Percentiles rank a stretch among this genome's conserved stretches.
These are phyloP conservation scores for Pulveroboletus sp. DNA, from an alignment of 768 basidiomycete species.

Conservation along the genomic window DNA sequence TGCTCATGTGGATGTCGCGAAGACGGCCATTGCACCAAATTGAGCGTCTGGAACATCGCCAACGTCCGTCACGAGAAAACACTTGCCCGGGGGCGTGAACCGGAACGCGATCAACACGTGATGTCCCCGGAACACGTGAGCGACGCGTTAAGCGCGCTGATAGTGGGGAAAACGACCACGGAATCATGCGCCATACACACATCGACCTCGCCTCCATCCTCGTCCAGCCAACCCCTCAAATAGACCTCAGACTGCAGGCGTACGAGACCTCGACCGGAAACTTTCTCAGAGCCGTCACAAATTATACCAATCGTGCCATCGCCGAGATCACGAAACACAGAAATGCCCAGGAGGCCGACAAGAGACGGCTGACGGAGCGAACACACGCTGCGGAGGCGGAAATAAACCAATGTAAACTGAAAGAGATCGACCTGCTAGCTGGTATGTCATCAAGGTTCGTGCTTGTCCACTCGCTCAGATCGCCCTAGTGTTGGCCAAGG, in stretches of 20 bases:
- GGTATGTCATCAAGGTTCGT: slow-evolving; percentile 53
- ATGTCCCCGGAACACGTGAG: slow-evolving; percentile 24
- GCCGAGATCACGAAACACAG: slow-evolving; percentile 63
- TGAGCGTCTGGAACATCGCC: slow-evolving; percentile 19
- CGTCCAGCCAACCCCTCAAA: slow-evolving; percentile 49
- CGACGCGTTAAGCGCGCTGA: slow-evolving; percentile 5
- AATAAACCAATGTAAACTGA: slow-evolving; percentile 70
- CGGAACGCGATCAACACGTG: slow-evolving; percentile 8
- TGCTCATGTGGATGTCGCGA: slow-evolving; percentile 59
- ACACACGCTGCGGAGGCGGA: slow-evolving; percentile 60
- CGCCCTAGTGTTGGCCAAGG: slow-evolving; percentile 57
- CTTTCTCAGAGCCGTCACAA: slow-evolving; percentile 67
- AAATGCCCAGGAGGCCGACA: slow-evolving; percentile 55
- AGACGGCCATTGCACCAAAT: slow-evolving; percentile 42
- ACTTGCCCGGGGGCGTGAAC: too few relatives aligned
- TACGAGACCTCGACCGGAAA: slow-evolving; percentile 66
- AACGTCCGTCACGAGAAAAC: slow-evolving; percentile 15
- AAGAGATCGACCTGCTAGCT: slow-evolving; percentile 73
- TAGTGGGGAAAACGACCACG: too few relatives aligned
- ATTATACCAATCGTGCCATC: slow-evolving; percentile 70
- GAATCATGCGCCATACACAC: slow-evolving; percentile 40
- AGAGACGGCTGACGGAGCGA: slow-evolving; percentile 60
- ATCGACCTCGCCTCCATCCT: too few relatives aligned
- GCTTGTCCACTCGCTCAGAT: not conserved
- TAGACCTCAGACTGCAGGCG: slow-evolving; percentile 58